Conservation (phyloP, 306 rosid genomes). For the Pueraria montana region DNA sequence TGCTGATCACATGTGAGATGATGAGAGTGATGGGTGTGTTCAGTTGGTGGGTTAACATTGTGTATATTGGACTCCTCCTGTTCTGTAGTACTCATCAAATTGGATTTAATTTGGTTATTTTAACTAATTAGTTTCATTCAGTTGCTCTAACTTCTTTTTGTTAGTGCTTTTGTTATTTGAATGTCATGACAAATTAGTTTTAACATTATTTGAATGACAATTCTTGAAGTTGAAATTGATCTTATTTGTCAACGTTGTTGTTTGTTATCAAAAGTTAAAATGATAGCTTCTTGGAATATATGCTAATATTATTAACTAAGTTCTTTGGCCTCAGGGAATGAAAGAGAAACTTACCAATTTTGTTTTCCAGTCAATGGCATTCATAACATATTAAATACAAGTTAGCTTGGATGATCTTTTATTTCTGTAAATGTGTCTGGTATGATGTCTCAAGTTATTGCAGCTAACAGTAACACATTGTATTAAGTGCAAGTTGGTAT, state of each 20-base stretch:
- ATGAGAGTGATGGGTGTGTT: slow-evolving; percentile 16
- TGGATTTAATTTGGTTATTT: not conserved
- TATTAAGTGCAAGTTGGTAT: slow-evolving; percentile 9
- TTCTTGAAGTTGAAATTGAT: slow-evolving; percentile 20
- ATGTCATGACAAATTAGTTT: too few species aligned
- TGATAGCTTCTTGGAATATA: not conserved
- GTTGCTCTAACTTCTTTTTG: too few species aligned
- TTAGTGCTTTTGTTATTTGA: too few species aligned
- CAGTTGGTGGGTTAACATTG: not conserved
- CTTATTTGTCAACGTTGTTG: not conserved
- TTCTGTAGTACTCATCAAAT: slow-evolving; percentile 1
- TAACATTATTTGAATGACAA: not conserved
- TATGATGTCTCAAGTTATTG: slow-evolving; percentile 14
- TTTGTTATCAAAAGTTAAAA: not conserved
- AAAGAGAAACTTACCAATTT: not conserved
- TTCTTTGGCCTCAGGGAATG: not conserved
- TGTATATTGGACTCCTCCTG: not conserved
- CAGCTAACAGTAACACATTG: not conserved
- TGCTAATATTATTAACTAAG: not conserved
- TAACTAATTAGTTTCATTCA: too few species aligned
- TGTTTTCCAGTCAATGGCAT: not conserved
- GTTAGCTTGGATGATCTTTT: not conserved
- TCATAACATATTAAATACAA: slow-evolving; percentile 11
- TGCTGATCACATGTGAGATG: not conserved
- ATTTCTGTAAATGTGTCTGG: not conserved